These are phyloP conservation scores for Trichoderma citrinoviride DNA, from an alignment of 2,329 filamentous ascomycete species.

Conservation along the genomic window DNA sequence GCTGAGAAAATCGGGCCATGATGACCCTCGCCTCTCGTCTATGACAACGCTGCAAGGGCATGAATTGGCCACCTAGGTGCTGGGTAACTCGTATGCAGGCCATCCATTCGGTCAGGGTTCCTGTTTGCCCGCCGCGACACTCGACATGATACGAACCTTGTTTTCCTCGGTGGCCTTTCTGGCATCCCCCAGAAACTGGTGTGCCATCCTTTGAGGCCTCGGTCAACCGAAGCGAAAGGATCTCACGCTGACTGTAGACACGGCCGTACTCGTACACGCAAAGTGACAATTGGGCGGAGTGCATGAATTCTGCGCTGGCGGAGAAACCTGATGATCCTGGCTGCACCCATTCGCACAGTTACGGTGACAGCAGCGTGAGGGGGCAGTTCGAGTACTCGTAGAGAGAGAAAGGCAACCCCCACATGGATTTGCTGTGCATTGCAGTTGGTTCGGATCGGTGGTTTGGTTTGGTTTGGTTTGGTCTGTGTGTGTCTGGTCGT, in stretches of 20 bases:
- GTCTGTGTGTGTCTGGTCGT: no score
- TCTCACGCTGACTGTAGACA: background rate
- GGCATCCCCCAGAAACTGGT: background rate
- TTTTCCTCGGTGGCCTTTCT: background rate
- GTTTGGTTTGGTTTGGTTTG: no score
- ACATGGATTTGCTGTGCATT: background rate
- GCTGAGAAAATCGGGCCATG: constrained; percentile 16
- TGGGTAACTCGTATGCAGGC: background rate
- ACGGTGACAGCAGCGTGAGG: no score
- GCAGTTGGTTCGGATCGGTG: no score
- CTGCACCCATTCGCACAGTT: background rate
- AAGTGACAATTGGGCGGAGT: background rate
- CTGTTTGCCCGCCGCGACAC: no score
- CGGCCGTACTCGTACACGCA: background rate
- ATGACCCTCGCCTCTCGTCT: background rate
- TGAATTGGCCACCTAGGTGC: background rate
- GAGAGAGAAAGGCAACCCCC: background rate
- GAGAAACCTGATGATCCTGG: background rate
- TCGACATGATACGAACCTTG: background rate
- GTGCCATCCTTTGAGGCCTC: background rate
- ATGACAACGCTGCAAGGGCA: background rate
- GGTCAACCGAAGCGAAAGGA: background rate
- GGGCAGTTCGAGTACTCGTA: no score
- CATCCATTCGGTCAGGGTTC: constrained; percentile 4
- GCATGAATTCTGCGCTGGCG: background rate